Evolutionary conservation across 768 basidiomycete genomes (phyloP).

Genomic region (Gymnopilus junonius): DNA sequence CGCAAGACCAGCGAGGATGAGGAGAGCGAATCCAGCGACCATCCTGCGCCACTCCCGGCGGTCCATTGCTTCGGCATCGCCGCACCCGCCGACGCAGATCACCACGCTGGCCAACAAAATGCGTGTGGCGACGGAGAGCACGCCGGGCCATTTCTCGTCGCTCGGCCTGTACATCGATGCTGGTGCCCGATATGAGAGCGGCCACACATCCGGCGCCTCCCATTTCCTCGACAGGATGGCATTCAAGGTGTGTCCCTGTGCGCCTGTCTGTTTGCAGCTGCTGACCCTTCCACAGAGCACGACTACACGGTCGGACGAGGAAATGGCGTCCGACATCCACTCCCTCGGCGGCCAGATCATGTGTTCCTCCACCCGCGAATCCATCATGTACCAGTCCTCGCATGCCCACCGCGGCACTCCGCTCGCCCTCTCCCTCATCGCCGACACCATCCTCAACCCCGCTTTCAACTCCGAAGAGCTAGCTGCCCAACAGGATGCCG

Average conservation of each 20-base stretch:
- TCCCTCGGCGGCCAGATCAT: conserved; percentile 89
- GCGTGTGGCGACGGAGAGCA: conserved; percentile 87
- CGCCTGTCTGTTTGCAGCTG: conserved; percentile 3
- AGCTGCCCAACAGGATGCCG: conserved; percentile 82
- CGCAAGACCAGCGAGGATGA: conserved; percentile 35
- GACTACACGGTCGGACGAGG: conserved; percentile 64
- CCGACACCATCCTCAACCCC: conserved; percentile 88
- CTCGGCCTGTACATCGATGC: conserved; percentile 94
- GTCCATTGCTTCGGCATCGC: conserved; percentile 23
- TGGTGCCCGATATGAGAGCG: conserved; percentile 87
- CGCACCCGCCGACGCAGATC: conserved; percentile 51
- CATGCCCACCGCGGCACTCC: conserved; percentile 87
- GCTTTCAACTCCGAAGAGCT: conserved; percentile 79
- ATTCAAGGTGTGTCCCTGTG: conserved; percentile 73
- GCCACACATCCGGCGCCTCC: conserved; percentile 74
- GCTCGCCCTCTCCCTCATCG: conserved; percentile 83
- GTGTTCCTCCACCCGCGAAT: conserved; percentile 89
- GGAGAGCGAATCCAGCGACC: conserved; percentile 30
- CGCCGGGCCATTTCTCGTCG: conserved; percentile 93
- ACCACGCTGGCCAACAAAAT: conserved; percentile 93
- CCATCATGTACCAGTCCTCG: conserved; percentile 98
- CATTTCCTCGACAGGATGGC: conserved; percentile 96
- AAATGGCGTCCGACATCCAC: conserved; percentile 84
- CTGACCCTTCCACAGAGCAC: conserved; percentile 65
- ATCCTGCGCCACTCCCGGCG: conserved; percentile 37